These are phyloP conservation scores for Solanum virginianum DNA, from an alignment of 257 asterid species.

Conservation along the genomic window DNA sequence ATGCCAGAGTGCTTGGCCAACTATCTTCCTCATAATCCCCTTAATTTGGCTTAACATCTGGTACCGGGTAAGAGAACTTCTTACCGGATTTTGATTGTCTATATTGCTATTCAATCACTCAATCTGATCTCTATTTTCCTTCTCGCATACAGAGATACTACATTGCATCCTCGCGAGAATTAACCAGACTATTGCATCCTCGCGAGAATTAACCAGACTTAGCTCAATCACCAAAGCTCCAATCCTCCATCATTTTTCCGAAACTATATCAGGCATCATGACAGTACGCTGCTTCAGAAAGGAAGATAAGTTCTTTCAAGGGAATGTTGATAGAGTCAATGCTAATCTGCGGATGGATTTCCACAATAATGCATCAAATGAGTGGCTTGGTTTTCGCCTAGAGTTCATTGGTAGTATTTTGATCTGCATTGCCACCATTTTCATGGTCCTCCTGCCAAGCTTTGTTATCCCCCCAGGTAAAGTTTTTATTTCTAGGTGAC, in stretches of 20 bases:
- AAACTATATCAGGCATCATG: constrained; percentile 52
- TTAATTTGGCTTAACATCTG: constrained; percentile 50
- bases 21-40: constrained; percentile 42
- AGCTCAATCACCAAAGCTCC: constrained; percentile 62
- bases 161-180: too few species aligned
- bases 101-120: neutral
- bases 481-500: neutral
- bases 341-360: constrained; percentile 46
- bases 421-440: constrained; percentile 34
- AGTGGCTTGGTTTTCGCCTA: constrained; percentile 74
- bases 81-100: neutral
- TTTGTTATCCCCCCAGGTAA: constrained; percentile 49
- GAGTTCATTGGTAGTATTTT: constrained; percentile 57
- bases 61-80: constrained; percentile 49
- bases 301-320: constrained; percentile 35
- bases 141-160: constrained; percentile 36
- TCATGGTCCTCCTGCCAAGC: constrained; percentile 49
- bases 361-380: constrained; percentile 56
- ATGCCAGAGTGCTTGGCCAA: constrained; percentile 66
- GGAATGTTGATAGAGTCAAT: constrained; percentile 38
- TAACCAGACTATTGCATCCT: too few species aligned
- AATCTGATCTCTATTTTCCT: neutral
- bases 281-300: constrained; percentile 58
- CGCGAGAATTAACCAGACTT: constrained; percentile 69
- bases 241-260: constrained; percentile 67